Base-by-base conservation (phyloP, 2,329 filamentous ascomycete genomes). In the Fusarium nygamai region DNA sequence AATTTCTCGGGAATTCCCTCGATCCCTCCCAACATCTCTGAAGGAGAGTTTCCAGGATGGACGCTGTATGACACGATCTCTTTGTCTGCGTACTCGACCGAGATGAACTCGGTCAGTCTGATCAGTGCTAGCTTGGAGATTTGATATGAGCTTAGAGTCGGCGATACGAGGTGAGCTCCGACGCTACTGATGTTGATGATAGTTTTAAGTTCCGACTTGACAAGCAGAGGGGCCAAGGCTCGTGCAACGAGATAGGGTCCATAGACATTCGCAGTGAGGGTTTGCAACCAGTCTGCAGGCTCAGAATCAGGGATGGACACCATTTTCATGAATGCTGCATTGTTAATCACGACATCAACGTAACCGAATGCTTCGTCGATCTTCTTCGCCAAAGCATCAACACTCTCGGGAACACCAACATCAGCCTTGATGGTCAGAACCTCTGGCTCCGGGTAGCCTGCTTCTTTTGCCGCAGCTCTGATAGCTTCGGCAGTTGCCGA, bases 61-160 rank as follows among this genome's bases (percentile, higher is more conserved):
- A 74, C 44, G 6, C 38, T 64, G 43, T 65, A 74, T 1, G 70
- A 54, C 1, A 72, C 16, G 1, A 74, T 39, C 0, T 36, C 57
- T 8, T 69, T n/a, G 2, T 67, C 48, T 6, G 46, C 48, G 22
- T 75, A 73, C 29, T 75, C 72, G 5, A 44, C 29, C 4, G 59
- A 56, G 19, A 71, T 58, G 6, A 75, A 75, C 19, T 73, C 73
- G 5, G 72, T 64, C 14, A 75, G n/a, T 43, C 73, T 64, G 24
- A 64, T 31, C 20, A 75, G 38, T 0, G 72, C 72, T 6, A 75
- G n/a, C n/a, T 75, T 75, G 0, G 72, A 69, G 8, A 70, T 71
- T 6, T 75, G 60, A 24, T 75, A 75, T 1, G 65, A 60, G 43
- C 72, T 75, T 5, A 73, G 38, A 8, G n/a, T 39, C 2, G 63